phyloP scores from a whole-genome alignment of 352 stramenopile species.

The Pythium apleroticum region DNA sequence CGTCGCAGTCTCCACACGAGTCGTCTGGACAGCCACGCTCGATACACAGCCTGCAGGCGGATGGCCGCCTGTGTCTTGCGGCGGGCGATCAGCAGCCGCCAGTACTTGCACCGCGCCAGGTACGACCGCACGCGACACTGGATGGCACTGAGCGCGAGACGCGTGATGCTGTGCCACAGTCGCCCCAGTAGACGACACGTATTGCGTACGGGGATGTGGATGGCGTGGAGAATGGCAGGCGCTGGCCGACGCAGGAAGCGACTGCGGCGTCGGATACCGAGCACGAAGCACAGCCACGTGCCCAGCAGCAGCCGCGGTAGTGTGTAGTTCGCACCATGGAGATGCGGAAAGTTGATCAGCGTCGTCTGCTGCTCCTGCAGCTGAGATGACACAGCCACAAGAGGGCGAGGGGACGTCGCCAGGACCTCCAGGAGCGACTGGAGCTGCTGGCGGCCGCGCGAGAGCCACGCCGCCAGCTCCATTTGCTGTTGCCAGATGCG shows the following conservation, averaged over 20 bases:
- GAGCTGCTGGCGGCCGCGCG: conserved; percentile 11
- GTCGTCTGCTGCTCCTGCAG: not conserved
- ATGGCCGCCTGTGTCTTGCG: conserved; percentile 26
- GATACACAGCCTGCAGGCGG: conserved; percentile 47
- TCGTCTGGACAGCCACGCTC: conserved; percentile 38
- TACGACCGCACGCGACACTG: conserved; percentile 40
- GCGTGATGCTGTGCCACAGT: conserved; percentile 31
- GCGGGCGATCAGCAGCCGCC: conserved; percentile 24
- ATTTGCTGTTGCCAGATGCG: conserved; percentile 45
- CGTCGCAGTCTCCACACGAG: conserved; percentile 28
- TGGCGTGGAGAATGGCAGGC: conserved; percentile 32
- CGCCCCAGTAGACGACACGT: conserved; percentile 25
- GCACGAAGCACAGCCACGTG: conserved; percentile 44
- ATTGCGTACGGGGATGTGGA: conserved; percentile 42
- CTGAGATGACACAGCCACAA: not conserved
- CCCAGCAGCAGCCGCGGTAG: conserved; percentile 39
- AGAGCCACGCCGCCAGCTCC: conserved; percentile 42
- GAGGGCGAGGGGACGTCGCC: not conserved
- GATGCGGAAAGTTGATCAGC: not conserved
- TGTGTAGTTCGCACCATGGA: conserved; percentile 30
- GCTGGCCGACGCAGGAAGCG: conserved; percentile 43
- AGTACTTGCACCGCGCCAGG: conserved; percentile 30
- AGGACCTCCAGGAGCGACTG: conserved; percentile 9
- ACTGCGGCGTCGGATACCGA: conserved; percentile 21
- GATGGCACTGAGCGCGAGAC: conserved; percentile 29